phyloP scores from a whole-genome alignment of 2,329 filamentous ascomycete genomes.

The Pezicula neosporulosa region DNA sequence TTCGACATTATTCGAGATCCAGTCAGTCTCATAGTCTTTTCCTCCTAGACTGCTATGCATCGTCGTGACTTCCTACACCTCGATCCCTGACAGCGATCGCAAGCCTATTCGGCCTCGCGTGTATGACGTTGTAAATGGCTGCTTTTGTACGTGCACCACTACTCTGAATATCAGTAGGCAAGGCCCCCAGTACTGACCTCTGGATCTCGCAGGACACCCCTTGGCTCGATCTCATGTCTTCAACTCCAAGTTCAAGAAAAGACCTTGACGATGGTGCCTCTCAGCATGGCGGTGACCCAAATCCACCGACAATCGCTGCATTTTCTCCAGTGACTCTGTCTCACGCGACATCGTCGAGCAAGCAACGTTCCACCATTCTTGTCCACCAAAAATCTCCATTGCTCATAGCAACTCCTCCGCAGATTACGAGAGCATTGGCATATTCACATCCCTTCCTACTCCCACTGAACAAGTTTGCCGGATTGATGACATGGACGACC shows the following conservation, averaged over 20 bases:
- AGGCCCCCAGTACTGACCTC: conserved; percentile 3
- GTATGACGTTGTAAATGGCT: conserved; percentile 32
- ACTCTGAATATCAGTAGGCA: conserved; percentile 3
- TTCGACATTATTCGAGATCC: not conserved
- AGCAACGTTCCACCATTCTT: conserved; percentile 84
- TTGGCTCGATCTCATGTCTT: conserved; percentile 30
- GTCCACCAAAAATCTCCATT: conserved; percentile 96
- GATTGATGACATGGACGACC: conserved; percentile 89
- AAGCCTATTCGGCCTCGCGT: conserved; percentile 18
- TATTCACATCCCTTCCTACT: conserved; percentile 95
- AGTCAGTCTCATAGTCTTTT: not conserved
- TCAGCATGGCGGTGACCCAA: conserved; percentile 30
- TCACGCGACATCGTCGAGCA: conserved; percentile 56
- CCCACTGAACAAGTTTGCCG: conserved; percentile 80
- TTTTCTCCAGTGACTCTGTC: conserved; percentile 85
- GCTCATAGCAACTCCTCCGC: conserved; percentile 87
- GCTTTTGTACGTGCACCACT: conserved; percentile 26
- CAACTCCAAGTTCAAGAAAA: conserved; percentile 23
- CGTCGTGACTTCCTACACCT: not conserved
- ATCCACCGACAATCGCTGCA: conserved; percentile 75
- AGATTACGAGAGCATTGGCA: conserved; percentile 88
- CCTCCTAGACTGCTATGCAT: not conserved
- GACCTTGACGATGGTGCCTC: conserved; percentile 21
- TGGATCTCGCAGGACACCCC: conserved; percentile 26
- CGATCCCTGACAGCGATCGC: conserved; percentile 1